These are phyloP conservation scores for Asterophora parasitica DNA, from an alignment of 768 basidiomycete species.

Conservation along the genomic window DNA sequence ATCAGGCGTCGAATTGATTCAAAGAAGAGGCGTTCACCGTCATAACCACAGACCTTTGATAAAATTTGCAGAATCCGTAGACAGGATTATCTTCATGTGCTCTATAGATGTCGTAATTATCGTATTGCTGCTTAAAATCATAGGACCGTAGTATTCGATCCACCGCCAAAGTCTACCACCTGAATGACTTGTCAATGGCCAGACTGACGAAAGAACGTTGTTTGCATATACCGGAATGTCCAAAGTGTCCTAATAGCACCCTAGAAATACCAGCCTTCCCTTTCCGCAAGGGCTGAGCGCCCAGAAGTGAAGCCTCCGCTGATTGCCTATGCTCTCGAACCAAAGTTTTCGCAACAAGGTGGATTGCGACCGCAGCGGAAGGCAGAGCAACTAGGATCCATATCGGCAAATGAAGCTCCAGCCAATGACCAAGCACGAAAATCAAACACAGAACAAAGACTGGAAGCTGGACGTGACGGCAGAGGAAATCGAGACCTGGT, in stretches of 20 bases:
- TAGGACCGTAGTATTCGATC: background rate
- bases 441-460: slow-evolving; percentile 5
- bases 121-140: background rate
- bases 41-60: slow-evolving; percentile 10
- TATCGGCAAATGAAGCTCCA: background rate
- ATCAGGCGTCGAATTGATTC: background rate
- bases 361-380: background rate
- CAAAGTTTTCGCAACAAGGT: background rate
- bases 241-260: background rate
- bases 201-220: background rate
- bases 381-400: background rate
- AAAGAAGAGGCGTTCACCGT: background rate
- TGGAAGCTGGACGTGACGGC: background rate
- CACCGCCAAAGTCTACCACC: background rate
- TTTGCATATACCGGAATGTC: background rate
- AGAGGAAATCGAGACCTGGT: slow-evolving; percentile 7
- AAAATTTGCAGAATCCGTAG: slow-evolving; percentile 15
- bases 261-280: background rate
- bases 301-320: background rate
- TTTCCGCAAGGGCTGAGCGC: background rate
- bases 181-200: background rate
- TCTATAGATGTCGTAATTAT: slow-evolving; percentile 13
- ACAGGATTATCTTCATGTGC: slow-evolving; percentile 15
- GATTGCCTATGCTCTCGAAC: background rate
- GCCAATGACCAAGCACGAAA: background rate